These are phyloP conservation scores for Gonapodya prolifera DNA, from an alignment of 192 early-diverging fungal genomes.

Conservation along the genomic window DNA sequence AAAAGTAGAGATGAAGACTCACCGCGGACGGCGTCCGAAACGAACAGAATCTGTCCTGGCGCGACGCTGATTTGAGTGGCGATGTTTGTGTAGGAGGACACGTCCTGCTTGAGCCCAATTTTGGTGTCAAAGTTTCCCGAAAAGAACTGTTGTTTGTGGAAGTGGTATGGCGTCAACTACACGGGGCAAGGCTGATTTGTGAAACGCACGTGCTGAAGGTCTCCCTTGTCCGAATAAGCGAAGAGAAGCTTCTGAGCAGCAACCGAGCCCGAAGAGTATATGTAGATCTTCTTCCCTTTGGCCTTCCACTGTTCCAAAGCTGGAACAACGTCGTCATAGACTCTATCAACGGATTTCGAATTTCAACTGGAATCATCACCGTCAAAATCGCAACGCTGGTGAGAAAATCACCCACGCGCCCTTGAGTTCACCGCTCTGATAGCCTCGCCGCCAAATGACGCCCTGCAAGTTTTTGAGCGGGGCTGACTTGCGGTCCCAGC, in stretches of 20 bases:
- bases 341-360: slow-evolving; percentile 15
- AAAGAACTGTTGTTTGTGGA: slow-evolving; percentile 37
- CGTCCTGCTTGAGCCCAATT: slow-evolving; percentile 68
- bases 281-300: slow-evolving; percentile 55
- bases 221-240: slow-evolving; percentile 63
- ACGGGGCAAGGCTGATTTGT: not conserved
- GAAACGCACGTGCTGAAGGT: slow-evolving; percentile 42
- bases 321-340: slow-evolving; percentile 77
- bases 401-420: slow-evolving; percentile 50
- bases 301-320: slow-evolving; percentile 61
- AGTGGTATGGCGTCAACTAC: not conserved
- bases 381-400: not conserved
- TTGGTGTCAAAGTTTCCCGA: slow-evolving; percentile 83
- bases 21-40: slow-evolving; percentile 83
- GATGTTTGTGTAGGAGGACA: slow-evolving; percentile 63
- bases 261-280: slow-evolving; percentile 94
- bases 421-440: slow-evolving; percentile 55
- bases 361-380: not conserved
- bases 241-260: slow-evolving; percentile 90
- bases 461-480: slow-evolving; percentile 85
- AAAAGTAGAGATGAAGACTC: slow-evolving; percentile 4
- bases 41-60: slow-evolving; percentile 55
- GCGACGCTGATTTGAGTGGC: slow-evolving; percentile 40
- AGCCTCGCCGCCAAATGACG: slow-evolving; percentile 91
- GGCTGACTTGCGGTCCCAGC: slow-evolving; percentile 74